Conservation (phyloP, 2,329 filamentous ascomycete species). For the Lanzia echinophila region DNA sequence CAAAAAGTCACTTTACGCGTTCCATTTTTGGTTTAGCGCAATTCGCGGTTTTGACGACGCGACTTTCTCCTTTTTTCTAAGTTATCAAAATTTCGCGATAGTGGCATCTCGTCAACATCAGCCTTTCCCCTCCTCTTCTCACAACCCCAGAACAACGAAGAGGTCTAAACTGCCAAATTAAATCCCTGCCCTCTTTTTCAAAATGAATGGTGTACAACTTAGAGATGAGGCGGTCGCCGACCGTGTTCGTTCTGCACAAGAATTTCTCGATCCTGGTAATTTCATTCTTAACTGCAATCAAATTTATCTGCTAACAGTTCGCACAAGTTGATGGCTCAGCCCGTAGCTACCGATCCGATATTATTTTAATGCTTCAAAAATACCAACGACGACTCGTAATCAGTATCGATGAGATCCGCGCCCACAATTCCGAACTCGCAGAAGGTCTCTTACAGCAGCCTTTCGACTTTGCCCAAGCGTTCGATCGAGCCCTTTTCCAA, state of each 20-base stretch:
- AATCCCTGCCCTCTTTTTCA: neutral
- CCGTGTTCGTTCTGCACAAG: constrained; percentile 78
- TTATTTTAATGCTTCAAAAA: constrained; percentile 69
- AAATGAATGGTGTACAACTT: constrained; percentile 65
- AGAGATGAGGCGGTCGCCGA: constrained; percentile 79
- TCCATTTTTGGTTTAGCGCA: neutral
- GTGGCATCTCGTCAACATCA: neutral
- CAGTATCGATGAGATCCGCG: constrained; percentile 83
- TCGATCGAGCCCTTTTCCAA: constrained; percentile 84
- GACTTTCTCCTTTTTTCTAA: constrained; percentile 1
- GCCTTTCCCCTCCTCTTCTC: neutral
- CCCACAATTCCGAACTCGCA: constrained; percentile 78
- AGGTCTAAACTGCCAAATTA: neutral
- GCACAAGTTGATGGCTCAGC: constrained; percentile 19
- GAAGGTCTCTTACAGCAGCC: constrained; percentile 72
- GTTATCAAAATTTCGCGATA: constrained; percentile 8
- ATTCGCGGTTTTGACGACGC: constrained; percentile 4
- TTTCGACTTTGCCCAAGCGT: constrained; percentile 82
- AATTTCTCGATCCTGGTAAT: constrained; percentile 91
- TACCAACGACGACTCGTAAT: constrained; percentile 60
- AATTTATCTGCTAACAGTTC: neutral
- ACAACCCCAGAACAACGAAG: neutral
- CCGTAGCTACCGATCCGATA: constrained; percentile 79
- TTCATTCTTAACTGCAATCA: constrained; percentile 22
- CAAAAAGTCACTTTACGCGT: constrained; percentile 8